phyloP scores from a whole-genome alignment of 2,329 filamentous ascomycete genomes.

The Aspergillus neoniger region DNA sequence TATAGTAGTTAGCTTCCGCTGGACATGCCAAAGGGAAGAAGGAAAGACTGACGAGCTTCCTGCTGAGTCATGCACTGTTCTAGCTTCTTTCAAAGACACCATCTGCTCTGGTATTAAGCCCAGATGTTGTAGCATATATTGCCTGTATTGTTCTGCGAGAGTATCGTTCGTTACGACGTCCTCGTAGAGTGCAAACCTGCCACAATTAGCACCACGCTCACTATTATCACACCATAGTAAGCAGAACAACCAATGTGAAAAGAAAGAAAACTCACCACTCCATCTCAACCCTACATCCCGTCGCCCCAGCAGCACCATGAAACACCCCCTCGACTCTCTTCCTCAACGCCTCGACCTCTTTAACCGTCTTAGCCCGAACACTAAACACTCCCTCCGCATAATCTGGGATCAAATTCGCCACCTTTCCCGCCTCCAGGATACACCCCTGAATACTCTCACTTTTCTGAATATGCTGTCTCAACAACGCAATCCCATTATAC shows the following conservation, averaged over 20 bases:
- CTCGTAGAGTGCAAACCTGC: slow-evolving; percentile 2
- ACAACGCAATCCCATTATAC: background rate
- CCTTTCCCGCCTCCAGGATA: background rate
- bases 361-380: background rate
- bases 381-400: slow-evolving; percentile 2
- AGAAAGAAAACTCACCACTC: slow-evolving; percentile 10
- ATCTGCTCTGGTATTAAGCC: background rate
- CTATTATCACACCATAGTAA: too few relatives aligned
- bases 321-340: background rate
- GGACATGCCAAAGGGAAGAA: fast-evolving
- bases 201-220: background rate
- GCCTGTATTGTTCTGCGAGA: background rate
- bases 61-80: background rate
- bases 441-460: slow-evolving; percentile 6
- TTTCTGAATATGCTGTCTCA: slow-evolving; percentile 1
- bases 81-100: background rate
- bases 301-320: background rate
- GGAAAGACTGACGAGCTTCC: background rate
- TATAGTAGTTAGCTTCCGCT: background rate
- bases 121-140: background rate
- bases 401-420: background rate
- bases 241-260: background rate
- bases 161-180: slow-evolving; percentile 3
- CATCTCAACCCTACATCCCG: background rate
- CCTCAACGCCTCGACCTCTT: background rate